phyloP scores from a whole-genome alignment of 129 eudicot species.

The Dittrichia graveolens region DNA sequence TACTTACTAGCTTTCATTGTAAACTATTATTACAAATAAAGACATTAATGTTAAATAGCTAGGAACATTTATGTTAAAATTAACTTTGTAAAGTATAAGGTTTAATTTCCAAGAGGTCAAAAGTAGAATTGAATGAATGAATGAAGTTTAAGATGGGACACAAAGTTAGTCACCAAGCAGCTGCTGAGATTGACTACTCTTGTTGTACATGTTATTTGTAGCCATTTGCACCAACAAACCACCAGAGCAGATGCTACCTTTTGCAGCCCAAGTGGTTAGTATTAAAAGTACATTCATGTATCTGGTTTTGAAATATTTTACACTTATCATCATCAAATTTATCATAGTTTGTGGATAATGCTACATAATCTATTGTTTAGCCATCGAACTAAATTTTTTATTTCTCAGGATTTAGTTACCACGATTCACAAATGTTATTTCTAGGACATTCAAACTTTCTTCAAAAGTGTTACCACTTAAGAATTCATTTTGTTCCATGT shows the following conservation, averaged over 20 bases:
- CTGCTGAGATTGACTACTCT: conserved; percentile 29
- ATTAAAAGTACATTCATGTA: conserved; percentile 18
- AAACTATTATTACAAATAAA: background rate
- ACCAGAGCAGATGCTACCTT: conserved; percentile 79
- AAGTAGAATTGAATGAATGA: conserved; percentile 28
- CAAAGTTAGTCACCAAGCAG: conserved; percentile 25
- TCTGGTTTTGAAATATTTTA: conserved; percentile 7
- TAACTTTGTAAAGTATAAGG: conserved; percentile 18
- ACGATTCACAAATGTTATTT: background rate
- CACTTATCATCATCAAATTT: conserved; percentile 23
- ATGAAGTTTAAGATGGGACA: conserved; percentile 28
- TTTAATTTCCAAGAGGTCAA: conserved; percentile 1
- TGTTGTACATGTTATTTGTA: conserved; percentile 40
- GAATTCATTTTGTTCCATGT: too few relatives aligned
- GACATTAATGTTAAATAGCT: conserved; percentile 8
- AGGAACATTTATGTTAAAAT: conserved; percentile 5
- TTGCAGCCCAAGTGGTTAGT: conserved; percentile 97
- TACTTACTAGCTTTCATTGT: conserved; percentile 12
- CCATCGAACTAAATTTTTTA: background rate
- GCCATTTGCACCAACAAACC: conserved; percentile 79
- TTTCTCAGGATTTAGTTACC: background rate
- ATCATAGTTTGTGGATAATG: conserved; percentile 13
- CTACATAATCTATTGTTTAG: background rate
- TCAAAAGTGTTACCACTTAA: too few relatives aligned
- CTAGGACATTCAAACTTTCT: too few relatives aligned